Conservation (phyloP, 441 rosid species). For the Gossypium gossypioides region DNA sequence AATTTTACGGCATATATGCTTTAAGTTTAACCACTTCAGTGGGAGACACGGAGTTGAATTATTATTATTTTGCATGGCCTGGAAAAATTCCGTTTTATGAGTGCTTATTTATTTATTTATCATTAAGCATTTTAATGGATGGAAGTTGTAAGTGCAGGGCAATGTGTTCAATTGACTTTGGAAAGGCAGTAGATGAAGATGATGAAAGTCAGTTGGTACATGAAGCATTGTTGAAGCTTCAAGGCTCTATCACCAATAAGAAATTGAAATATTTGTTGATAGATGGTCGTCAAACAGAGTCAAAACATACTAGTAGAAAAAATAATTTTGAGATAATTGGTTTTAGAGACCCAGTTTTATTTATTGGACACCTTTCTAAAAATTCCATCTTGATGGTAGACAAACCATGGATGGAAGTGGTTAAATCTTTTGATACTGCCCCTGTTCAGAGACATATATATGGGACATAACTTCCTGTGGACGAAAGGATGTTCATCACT, state of each 20-base stretch:
- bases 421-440: slow-evolving; percentile 53
- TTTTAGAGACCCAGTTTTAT: slow-evolving; percentile 75
- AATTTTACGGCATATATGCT: neutral
- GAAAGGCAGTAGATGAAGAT: slow-evolving; percentile 54
- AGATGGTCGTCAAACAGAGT: slow-evolving; percentile 36
- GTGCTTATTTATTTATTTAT: neutral
- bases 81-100: neutral
- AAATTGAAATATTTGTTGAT: slow-evolving; percentile 45
- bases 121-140: neutral
- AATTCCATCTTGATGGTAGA: slow-evolving; percentile 68
- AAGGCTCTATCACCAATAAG: slow-evolving; percentile 28
- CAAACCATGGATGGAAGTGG: slow-evolving; percentile 90
- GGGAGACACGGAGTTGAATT: neutral
- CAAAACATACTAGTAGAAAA: slow-evolving; percentile 36
- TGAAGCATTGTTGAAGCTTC: slow-evolving; percentile 35
- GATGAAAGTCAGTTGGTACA: slow-evolving; percentile 38
- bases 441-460: slow-evolving; percentile 32
- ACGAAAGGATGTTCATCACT: neutral
- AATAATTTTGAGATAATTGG: slow-evolving; percentile 53
- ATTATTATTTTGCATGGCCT: neutral
- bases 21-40: too few species aligned
- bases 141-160: slow-evolving; percentile 36
- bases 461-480: neutral
- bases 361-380: slow-evolving; percentile 65
- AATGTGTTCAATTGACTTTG: slow-evolving; percentile 75